Base-by-base conservation (phyloP, 129 eudicot genomes). In the Scalesia atractyloides region DNA sequence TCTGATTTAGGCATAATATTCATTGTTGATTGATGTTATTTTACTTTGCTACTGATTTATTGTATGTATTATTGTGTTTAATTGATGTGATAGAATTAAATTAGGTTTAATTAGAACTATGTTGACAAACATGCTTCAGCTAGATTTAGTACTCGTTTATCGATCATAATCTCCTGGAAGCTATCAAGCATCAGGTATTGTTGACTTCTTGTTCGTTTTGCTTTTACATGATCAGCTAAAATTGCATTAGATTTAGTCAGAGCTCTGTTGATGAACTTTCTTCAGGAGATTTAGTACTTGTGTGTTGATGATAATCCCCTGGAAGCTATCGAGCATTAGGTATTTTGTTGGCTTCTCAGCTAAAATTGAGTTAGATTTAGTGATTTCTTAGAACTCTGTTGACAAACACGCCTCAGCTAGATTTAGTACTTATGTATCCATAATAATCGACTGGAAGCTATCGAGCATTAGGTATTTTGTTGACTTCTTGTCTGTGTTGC, bases 101-200 rank as follows among this genome's bases (percentile, higher is more conserved):
- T 49, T 10, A 33, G 68, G 58, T 76, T 60, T 34, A 34, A 62
- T 17, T 19, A 12, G 18, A 73, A 73, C 59, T 47, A 9, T 30
- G 34, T 66, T 20, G 9, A 10, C 33, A 54, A 41, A 37, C 20
- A 41, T 75, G 73, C 33, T 66, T 66, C 49, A 3, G 46, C 52
- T 13, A 72, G 47, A 15, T 66, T 18, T 43, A 53, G 66, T 6
- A 13, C 3, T 66, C 48, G 10, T 51, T 24, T 22, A 20, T 30
- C 16, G 48, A 12, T 65, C n/a, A 24, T 41, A 19, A 75, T 52
- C 20, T 37, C 10, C 11, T 30, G 59, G 19, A 66, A 54, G 18
- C 22, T 0, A 36, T 51, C 12, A 57, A 34, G 33, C 5, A n/a
- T 12, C 48, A 16, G 52, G 34, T 30, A 30, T 30, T 30, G 5